Evolutionary conservation across 352 stramenopile species (phyloP), one percentile per base, ranked within the genome.

Genomic region (Globisporangium ultimum): DNA sequence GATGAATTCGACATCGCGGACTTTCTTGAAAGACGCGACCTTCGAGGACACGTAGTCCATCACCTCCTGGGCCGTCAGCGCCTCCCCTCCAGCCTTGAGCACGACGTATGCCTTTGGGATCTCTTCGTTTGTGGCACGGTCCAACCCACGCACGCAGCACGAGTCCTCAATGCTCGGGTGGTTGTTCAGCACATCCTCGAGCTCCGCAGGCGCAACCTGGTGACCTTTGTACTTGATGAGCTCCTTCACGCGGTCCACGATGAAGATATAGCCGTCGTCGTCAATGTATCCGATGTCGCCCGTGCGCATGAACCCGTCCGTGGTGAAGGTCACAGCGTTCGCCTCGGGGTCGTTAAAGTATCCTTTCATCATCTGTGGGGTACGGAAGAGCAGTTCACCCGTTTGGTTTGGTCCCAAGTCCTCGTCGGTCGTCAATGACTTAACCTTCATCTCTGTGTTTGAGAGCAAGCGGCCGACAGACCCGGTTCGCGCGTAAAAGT

Each of bases 221-320:
- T 95, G 94, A 13, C 91, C 93, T 58, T 97, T 96, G 61, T 97
- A 92, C 76, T 98, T 98, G 70, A 98, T 98, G 2, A 98, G 66
- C 66, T 98, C 93, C 76, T 98, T 98, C 17, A 86, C 64, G n/a
- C 95, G 72, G 67, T 98, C 95, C 0, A 91, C 87, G 28, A 98
- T 94, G 58, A 86, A 96, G 18, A 98, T 86, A 64, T 79, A 98
- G 11, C 90, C 92, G 42, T 98, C 89, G n/a, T 96, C 82, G 63
- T 98, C 93, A 41, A 98, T 91, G 50, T 91, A 88, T 9, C 80
- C 90, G 22, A 97, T 67, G 68, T 98, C 94, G 6, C 94, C 94
- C 13, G 92, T 97, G 43, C 76, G 76, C 11, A 98, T 58, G 68
- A 93, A 98, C 0, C 89, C 88, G 34, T 88, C 82, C 13, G 69